phyloP scores from a whole-genome alignment of 495 filamentous ascomycete species.

The Cryomyces minteri region DNA sequence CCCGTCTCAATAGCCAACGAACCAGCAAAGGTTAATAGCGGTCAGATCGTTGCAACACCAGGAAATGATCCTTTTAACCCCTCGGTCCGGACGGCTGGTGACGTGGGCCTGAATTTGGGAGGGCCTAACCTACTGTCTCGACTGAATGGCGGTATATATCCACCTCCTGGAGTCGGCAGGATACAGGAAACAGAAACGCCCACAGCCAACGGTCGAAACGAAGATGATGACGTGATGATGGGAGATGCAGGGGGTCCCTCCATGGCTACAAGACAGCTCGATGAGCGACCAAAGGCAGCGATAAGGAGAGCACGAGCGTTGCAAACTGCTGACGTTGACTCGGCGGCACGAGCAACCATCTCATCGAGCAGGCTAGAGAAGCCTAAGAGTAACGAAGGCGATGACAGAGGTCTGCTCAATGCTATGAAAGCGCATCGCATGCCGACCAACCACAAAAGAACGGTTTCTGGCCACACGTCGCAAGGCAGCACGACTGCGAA shows the following conservation, averaged over 20 bases:
- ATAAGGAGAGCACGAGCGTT: slow-evolving; percentile 38
- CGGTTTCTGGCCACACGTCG: slow-evolving; percentile 63
- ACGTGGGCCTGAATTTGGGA: slow-evolving; percentile 11
- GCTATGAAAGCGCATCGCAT: slow-evolving; percentile 26
- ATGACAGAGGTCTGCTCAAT: slow-evolving; percentile 1
- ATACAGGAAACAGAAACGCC: slow-evolving; percentile 17
- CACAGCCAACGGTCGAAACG: slow-evolving; percentile 12
- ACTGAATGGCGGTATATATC: slow-evolving; percentile 10
- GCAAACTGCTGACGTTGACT: slow-evolving; percentile 30
- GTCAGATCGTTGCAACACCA: slow-evolving; percentile 15
- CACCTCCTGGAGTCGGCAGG: slow-evolving; percentile 1
- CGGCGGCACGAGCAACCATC: slow-evolving; percentile 18
- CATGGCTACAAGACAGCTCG: slow-evolving; percentile 15
- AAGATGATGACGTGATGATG: slow-evolving; percentile 22
- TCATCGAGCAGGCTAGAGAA: slow-evolving; percentile 14
- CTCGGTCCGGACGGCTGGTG: slow-evolving; percentile 5
- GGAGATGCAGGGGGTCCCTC: slow-evolving; percentile 9
- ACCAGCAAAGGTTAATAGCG: slow-evolving; percentile 4
- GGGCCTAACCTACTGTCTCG: slow-evolving; percentile 12
- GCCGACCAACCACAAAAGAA: slow-evolving; percentile 56
- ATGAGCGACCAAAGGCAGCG: slow-evolving; percentile 50
- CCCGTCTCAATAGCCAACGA: background rate
- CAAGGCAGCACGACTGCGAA: slow-evolving; percentile 34
- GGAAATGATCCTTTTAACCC: slow-evolving; percentile 20
- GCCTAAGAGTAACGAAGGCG: slow-evolving; percentile 14